Conservation (phyloP, 2,329 filamentous ascomycete genomes). For the Dactylellina drechsleri region DNA sequence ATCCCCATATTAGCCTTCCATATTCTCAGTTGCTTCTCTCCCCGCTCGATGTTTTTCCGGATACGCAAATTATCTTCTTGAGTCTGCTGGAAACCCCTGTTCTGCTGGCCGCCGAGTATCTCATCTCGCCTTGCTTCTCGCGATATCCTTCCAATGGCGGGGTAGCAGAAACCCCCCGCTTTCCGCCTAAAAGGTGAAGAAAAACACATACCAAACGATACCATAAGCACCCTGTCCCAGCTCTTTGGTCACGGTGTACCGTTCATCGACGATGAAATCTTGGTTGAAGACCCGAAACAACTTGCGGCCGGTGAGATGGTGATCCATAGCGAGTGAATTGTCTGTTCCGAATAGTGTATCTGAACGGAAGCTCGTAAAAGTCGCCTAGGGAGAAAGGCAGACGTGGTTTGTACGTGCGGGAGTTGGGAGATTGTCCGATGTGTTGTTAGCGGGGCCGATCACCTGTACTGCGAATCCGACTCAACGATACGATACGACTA, state of each 20-base stretch:
- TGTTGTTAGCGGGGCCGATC: conserved; percentile 7
- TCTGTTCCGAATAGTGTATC: not conserved
- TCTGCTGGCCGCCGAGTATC: not conserved
- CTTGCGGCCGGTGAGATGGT: conserved; percentile 72
- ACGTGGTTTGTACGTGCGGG: not conserved
- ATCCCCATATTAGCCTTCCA: conserved; percentile 31
- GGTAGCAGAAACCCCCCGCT: conserved; percentile 22
- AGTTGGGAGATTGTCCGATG: conserved; percentile 13
- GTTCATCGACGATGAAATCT: conserved; percentile 97
- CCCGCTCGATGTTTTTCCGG: not conserved
- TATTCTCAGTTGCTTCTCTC: not conserved
- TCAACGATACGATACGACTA: no score
- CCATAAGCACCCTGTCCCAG: conserved; percentile 97
- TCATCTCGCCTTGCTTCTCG: not conserved
- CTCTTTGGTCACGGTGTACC: conserved; percentile 98
- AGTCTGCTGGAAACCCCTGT: not conserved
- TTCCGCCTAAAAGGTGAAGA: not conserved
- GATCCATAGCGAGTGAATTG: conserved; percentile 25
- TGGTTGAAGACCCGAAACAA: conserved; percentile 99
- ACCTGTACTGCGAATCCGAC: not conserved
- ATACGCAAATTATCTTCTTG: not conserved
- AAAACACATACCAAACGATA: conserved; percentile 84
- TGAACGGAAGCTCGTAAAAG: not conserved
- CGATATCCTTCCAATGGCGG: conserved; percentile 25
- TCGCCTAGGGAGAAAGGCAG: not conserved